phyloP scores from a whole-genome alignment of 192 early-diverging fungal species.

The Piromyces sp. region DNA sequence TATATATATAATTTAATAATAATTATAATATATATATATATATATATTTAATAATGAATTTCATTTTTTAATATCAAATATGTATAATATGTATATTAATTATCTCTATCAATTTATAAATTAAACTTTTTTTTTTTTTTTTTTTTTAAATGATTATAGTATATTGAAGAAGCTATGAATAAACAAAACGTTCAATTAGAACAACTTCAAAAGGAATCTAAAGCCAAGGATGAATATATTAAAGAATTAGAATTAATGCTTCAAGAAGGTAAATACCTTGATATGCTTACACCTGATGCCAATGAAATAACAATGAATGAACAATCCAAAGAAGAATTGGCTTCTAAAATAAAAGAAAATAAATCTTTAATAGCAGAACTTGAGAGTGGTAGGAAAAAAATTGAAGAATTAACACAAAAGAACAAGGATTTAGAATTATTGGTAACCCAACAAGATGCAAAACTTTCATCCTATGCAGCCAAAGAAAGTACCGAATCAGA shows the following conservation, averaged over 20 bases:
- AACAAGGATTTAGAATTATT: neutral
- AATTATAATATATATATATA: neutral
- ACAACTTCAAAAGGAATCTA: neutral
- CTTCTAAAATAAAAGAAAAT: neutral
- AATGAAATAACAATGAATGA: neutral
- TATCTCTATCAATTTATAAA: too few relatives aligned
- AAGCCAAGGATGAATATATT: neutral
- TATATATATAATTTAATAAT: neutral
- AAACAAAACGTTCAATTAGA: neutral
- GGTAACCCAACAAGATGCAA: neutral
- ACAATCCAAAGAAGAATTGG: neutral
- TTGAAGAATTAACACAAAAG: neutral
- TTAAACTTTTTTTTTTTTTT: neutral
- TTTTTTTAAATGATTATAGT: neutral
- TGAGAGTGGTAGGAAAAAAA: neutral
- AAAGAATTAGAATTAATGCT: neutral
- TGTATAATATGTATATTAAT: too few relatives aligned
- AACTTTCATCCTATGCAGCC: neutral
- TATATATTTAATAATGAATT: too few relatives aligned
- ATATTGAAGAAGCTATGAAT: neutral
- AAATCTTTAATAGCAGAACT: neutral
- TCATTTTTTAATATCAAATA: too few relatives aligned
- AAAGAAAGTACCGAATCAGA: neutral
- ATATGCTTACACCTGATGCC: neutral
- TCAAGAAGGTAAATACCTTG: neutral